These are phyloP conservation scores for Pseudonitzschia multistriata DNA, from an alignment of 108 stramenopile species.

Conservation along the genomic window DNA sequence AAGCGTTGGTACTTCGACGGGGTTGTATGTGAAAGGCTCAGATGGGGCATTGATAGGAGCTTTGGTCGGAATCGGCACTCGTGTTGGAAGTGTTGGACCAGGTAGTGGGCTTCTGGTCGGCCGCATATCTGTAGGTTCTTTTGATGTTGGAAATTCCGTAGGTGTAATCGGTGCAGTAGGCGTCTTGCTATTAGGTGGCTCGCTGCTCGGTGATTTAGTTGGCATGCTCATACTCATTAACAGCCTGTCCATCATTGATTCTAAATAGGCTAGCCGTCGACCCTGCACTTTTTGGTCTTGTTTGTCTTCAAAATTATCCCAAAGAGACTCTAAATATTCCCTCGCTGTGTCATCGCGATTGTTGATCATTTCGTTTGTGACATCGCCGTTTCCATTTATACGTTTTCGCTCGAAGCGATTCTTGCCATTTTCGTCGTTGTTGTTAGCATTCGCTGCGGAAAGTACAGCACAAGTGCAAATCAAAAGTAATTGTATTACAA, in stretches of 20 bases:
- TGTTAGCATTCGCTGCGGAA: too few relatives aligned
- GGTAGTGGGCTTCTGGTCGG: conserved; percentile 18
- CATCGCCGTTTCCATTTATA: not conserved
- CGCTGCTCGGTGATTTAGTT: not conserved
- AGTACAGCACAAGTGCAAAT: not conserved
- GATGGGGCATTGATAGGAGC: conserved; percentile 3
- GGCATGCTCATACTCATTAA: conserved; percentile 19
- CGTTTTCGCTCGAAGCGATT: not conserved
- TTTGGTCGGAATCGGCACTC: conserved; percentile 13
- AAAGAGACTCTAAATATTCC: conserved; percentile 6
- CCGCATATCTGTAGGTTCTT: not conserved
- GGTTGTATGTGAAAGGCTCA: not conserved
- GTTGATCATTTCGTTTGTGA: not conserved
- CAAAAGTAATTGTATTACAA: conserved; percentile 4
- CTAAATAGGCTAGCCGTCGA: not conserved
- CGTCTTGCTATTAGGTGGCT: not conserved
- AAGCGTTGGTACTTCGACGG: conserved; percentile 1
- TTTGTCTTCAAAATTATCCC: conserved; percentile 17
- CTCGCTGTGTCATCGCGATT: not conserved
- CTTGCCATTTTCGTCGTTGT: not conserved
- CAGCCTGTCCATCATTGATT: conserved; percentile 22
- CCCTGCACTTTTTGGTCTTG: not conserved
- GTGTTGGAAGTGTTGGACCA: conserved; percentile 5
- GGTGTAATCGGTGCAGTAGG: not conserved
- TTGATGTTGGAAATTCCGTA: conserved; percentile 1